Conservation (phyloP, 768 basidiomycete genomes). For the Termitomyces sp. region DNA sequence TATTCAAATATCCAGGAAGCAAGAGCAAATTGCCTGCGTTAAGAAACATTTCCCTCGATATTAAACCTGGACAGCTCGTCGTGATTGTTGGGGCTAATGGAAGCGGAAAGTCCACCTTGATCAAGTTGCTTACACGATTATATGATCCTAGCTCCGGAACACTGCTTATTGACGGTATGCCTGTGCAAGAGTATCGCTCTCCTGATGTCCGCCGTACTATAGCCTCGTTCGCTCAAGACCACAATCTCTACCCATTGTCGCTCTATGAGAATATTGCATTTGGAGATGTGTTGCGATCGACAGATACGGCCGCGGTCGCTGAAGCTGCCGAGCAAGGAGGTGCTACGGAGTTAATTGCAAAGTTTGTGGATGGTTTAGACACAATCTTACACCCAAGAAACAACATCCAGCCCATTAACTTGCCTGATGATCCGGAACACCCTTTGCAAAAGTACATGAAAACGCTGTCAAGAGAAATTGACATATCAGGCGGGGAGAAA, state of each 20-base stretch:
- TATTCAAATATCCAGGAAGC: slow-evolving; percentile 47
- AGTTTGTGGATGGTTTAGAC: slow-evolving; percentile 13
- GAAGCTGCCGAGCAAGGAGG: slow-evolving; percentile 27
- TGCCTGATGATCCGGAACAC: slow-evolving; percentile 13
- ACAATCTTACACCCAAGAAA: slow-evolving; percentile 15
- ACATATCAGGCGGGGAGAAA: slow-evolving; percentile 20
- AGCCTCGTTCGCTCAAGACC: slow-evolving; percentile 45
- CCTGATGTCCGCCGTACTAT: slow-evolving; percentile 38
- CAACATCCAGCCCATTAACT: slow-evolving; percentile 2
- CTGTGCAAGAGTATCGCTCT: slow-evolving; percentile 30
- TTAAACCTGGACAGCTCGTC: slow-evolving; percentile 42
- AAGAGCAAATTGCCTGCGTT: slow-evolving; percentile 29
- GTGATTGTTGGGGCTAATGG: slow-evolving; percentile 58
- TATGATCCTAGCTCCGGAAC: slow-evolving; percentile 41
- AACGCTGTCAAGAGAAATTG: slow-evolving; percentile 12
- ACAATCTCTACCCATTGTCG: slow-evolving; percentile 41
- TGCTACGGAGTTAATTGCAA: slow-evolving; percentile 14
- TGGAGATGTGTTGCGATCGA: slow-evolving; percentile 13
- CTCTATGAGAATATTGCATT: slow-evolving; percentile 38
- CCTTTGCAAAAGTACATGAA: slow-evolving; percentile 13
- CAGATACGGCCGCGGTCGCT: slow-evolving; percentile 15
- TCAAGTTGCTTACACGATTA: slow-evolving; percentile 44
- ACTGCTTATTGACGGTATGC: slow-evolving; percentile 37
- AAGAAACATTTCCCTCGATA: slow-evolving; percentile 34
- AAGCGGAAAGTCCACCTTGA: slow-evolving; percentile 47